phyloP scores from a whole-genome alignment of 1,139 yeast genomes.

The Candida gigantensis region DNA sequence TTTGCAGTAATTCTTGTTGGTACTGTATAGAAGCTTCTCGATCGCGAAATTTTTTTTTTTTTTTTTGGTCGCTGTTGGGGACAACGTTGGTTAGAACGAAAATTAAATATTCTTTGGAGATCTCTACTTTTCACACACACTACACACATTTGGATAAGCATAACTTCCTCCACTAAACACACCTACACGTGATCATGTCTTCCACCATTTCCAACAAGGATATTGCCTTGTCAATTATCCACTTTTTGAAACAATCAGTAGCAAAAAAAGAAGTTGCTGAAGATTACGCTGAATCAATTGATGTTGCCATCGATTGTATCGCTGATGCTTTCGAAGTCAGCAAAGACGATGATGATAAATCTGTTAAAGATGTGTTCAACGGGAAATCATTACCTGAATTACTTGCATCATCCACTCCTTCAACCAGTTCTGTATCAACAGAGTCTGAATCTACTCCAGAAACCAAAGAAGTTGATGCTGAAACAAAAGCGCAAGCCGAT shows the following conservation, averaged over 20 bases:
- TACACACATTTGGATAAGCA: no score
- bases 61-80: no score
- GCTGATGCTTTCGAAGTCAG: slow-evolving; percentile 82
- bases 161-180: no score
- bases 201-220: slow-evolving; percentile 52
- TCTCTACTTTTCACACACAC: no score
- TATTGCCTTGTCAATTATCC: slow-evolving; percentile 73
- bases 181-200: no score
- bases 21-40: no score
- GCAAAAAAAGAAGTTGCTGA: slow-evolving; percentile 65
- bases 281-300: slow-evolving; percentile 89
- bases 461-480: slow-evolving; percentile 49
- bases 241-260: slow-evolving; percentile 65
- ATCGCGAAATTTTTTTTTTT: no score
- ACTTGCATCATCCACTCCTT: slow-evolving; percentile 26
- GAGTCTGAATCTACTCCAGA: slow-evolving; percentile 20
- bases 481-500: slow-evolving; percentile 72
- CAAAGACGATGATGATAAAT: slow-evolving; percentile 42
- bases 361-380: slow-evolving; percentile 38
- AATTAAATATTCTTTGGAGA: no score
- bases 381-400: slow-evolving; percentile 54
- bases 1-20: no score
- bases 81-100: no score
- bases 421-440: slow-evolving; percentile 18
- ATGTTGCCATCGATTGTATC: slow-evolving; percentile 91